These are phyloP conservation scores for Calonectria pseudoreteaudii DNA, from an alignment of 2,329 filamentous ascomycete species.

Conservation along the genomic window DNA sequence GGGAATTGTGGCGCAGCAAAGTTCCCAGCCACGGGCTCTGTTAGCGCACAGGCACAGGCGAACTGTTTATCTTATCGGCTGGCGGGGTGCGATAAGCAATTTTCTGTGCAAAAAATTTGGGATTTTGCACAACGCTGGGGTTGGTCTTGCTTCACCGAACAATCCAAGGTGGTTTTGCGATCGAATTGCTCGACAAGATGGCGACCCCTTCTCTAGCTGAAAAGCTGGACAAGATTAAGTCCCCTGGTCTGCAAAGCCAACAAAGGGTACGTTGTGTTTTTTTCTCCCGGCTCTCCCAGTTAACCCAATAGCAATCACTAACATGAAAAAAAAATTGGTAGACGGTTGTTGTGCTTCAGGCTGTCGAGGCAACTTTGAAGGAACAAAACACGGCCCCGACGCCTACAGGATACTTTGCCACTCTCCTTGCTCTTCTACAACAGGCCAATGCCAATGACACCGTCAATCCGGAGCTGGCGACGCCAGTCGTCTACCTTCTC, in stretches of 20 bases:
- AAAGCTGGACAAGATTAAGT: conserved; percentile 97
- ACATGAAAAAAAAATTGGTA: conserved; percentile 48
- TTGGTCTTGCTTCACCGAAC: conserved; percentile 43
- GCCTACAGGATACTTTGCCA: conserved; percentile 93
- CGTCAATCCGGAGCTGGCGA: conserved; percentile 84
- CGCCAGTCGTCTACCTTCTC: conserved; percentile 93
- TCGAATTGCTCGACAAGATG: conserved; percentile 55
- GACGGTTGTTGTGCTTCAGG: conserved; percentile 88
- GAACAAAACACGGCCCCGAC: conserved; percentile 87
- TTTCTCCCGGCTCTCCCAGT: not conserved
- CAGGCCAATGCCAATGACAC: conserved; percentile 78
- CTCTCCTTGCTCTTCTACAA: conserved; percentile 87
- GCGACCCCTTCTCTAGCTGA: conserved; percentile 73
- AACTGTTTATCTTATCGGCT: conserved; percentile 38
- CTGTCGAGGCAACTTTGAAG: conserved; percentile 92
- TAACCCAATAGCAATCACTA: conserved; percentile 21
- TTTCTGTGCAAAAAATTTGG: conserved; percentile 44
- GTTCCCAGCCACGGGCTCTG: conserved; percentile 19
- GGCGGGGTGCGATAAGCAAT: conserved; percentile 46
- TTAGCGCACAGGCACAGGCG: conserved; percentile 4
- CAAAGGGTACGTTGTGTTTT: conserved; percentile 75
- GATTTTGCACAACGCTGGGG: conserved; percentile 39
- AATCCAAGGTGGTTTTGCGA: conserved; percentile 41
- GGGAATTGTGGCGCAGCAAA: conserved; percentile 30
- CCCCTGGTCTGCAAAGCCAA: conserved; percentile 94